Base-by-base conservation (phyloP, 2,329 filamentous ascomycete species). In the Fusarium paranaense region DNA sequence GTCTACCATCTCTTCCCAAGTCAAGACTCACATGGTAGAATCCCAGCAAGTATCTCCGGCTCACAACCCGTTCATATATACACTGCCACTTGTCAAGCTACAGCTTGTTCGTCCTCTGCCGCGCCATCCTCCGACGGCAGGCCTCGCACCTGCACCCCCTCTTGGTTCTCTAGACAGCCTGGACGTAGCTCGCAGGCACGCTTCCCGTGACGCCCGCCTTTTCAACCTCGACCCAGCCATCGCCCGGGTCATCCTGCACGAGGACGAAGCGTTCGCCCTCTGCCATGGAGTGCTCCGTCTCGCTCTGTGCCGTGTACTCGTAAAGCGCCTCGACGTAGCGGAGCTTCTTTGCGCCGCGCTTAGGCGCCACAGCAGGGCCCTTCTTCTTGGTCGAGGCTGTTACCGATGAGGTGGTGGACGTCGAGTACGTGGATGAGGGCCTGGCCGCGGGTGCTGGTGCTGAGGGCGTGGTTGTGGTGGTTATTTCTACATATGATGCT, bases 201-300 rank as follows among this genome's bases (percentile, higher is more conserved):
- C 95, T 98, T 80, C 92, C 95, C 58, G 92, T 94, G 45, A 91
- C 86, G 2, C 95, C 95, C 20, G 94, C 95, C 83, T 94, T 95
- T 85, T 98, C 97, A 20, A 99, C 97, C 85, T 98, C 97, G 32
- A 92, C 94, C 97, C 97, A 99, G 0, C 97, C 97, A 85, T 98
- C 97, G 2, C 97, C 97, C 0, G 92, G 89, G 80, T 98, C 96
- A 66, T 94, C 92, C 78, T 92, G 95, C 70, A 98, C 91, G 35
- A 99, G 86, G 42, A 99, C 95, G 79, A 99, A 97, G 61, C 92
- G 90, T 83, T 99, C 97, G 1, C 97, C 97, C 83, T 97, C 96
- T 1, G 82, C 82, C 94, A 99, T 99, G 79, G 89, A 95, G 82
- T 96, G 95, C 84, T 99, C 97, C 9, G 91, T 90, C 7, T 97